A percentile compares a stretch with the other conserved stretches of the same genome.
phyloP scores from a whole-genome alignment of 768 basidiomycete genomes.

The Porpolomopsis calyptriformis region DNA sequence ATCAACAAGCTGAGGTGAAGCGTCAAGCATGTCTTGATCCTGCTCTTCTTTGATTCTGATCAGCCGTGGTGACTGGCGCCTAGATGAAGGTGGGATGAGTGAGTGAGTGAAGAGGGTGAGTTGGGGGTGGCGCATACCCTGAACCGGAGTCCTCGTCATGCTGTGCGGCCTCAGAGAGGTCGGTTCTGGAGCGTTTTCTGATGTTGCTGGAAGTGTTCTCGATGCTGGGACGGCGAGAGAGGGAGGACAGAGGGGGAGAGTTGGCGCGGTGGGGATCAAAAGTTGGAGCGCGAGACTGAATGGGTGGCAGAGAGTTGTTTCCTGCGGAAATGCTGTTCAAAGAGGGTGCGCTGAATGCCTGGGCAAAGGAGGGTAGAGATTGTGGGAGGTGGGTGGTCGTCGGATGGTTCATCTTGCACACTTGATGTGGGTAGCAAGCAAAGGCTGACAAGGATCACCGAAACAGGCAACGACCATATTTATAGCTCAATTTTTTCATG shows the following conservation, averaged over 20 bases:
- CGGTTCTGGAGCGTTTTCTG: constrained; percentile 39
- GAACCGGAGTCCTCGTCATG: constrained; percentile 31
- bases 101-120: constrained; percentile 4
- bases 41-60: constrained; percentile 56
- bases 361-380: constrained; percentile 71
- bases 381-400: constrained; percentile 40
- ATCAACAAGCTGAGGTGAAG: constrained; percentile 25
- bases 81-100: constrained; percentile 11
- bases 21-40: constrained; percentile 37
- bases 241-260: constrained; percentile 17
- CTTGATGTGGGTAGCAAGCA: constrained; percentile 4
- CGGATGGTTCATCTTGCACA: constrained; percentile 33
- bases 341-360: constrained; percentile 56
- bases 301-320: constrained; percentile 57
- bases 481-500: background rate
- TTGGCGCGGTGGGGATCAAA: constrained; percentile 25
- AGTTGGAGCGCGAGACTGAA: constrained; percentile 35
- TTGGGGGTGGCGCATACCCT: constrained; percentile 30
- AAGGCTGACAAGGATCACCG: constrained; percentile 6
- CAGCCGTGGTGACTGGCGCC: constrained; percentile 34
- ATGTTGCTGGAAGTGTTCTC: constrained; percentile 19
- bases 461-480: background rate
- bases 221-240: constrained; percentile 22
- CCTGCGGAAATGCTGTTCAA: constrained; percentile 37
- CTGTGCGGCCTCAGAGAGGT: constrained; percentile 23